Conservation (phyloP, 129 eudicot genomes). For the Lonicera japonica region DNA sequence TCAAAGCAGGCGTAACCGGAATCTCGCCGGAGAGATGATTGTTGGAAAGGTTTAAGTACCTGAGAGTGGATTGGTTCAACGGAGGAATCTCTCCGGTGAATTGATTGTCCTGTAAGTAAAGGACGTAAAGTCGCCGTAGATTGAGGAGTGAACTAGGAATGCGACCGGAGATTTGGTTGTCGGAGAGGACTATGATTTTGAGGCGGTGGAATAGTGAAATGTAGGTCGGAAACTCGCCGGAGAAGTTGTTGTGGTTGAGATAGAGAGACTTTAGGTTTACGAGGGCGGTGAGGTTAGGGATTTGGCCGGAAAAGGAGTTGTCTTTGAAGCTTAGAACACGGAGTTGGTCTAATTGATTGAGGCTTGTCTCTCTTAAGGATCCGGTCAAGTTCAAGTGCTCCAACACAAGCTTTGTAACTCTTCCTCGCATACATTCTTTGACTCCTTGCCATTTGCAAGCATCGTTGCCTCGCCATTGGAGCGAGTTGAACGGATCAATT, state of each 20-base stretch:
- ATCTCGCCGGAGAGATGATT: conserved; percentile 64
- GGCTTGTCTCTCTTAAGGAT: conserved; percentile 27
- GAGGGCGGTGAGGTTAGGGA: conserved; percentile 59
- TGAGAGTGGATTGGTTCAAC: conserved; percentile 47
- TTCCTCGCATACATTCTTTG: conserved; percentile 59
- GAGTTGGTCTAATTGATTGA: conserved; percentile 56
- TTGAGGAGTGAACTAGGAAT: conserved; percentile 45
- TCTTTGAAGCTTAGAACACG: conserved; percentile 69
- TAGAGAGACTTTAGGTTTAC: conserved; percentile 63
- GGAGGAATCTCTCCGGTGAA: conserved; percentile 68
- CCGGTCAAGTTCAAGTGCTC: conserved; percentile 56
- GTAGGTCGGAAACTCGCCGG: conserved; percentile 59
- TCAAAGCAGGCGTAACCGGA: conserved; percentile 49
- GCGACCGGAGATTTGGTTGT: conserved; percentile 48
- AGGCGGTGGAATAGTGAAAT: conserved; percentile 63
- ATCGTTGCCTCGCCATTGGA: conserved; percentile 57
- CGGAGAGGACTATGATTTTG: conserved; percentile 54
- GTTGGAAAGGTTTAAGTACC: conserved; percentile 57
- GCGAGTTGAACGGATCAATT: conserved; percentile 51
- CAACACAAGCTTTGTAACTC: conserved; percentile 80
- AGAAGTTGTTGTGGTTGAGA: conserved; percentile 49
- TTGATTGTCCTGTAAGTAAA: conserved; percentile 58
- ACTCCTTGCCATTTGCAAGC: conserved; percentile 79
- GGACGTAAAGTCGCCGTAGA: conserved; percentile 45
- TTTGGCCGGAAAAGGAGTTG: conserved; percentile 63